Base-by-base conservation (phyloP, 495 filamentous ascomycete genomes). In the Aspergillus carlsbadensis region DNA sequence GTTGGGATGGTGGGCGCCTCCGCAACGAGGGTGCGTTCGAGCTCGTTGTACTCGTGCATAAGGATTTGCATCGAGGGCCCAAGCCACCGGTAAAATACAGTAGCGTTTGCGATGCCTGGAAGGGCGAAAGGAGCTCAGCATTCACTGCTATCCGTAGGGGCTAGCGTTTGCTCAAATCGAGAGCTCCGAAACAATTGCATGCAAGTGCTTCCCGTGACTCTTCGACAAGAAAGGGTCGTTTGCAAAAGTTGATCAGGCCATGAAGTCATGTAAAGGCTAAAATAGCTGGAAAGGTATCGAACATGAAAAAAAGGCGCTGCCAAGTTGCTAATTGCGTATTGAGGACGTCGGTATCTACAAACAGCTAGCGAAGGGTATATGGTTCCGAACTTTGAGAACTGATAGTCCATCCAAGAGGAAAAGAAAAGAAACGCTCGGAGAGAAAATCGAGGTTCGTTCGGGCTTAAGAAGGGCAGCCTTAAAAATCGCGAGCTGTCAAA, bases 1-100 rank as follows among this genome's bases (percentile, higher is more conserved):
- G 70, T 78, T 47, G 70, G 70, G 35, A 78, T 70, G 34, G 72
- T 65, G 46, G 75, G 75, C 59, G 70, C 70, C n/a, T 73, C 73
- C 57, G 75, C 75, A 50, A 70, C 62, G 43, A 63, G 65, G 64
- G 60, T 58, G 52, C 68, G 64, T 57, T 66, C 52, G 54, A 59
- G 47, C 20, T 63, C 45, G 35, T 64, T 65, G 60, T 60, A 60
- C 56, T 67, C 59, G 65, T 70, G 70, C 73, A 76, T 76, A 65
- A 42, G 52, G 52, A 39, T 35, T 42, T 10, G 35, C 35, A 45
- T 50, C 50, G 44, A 29, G 39, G 26, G 35, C 24, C n/a, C 42
- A 45, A 59, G 58, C 52, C 54, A 17, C 37, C 50, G 58, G 58
- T 39, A 40, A 42, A 34, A 37, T 64, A 66, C 33, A 24, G n/a